Conservation (phyloP, 2,329 filamentous ascomycete species). For the Tolypocladium paradoxum region DNA sequence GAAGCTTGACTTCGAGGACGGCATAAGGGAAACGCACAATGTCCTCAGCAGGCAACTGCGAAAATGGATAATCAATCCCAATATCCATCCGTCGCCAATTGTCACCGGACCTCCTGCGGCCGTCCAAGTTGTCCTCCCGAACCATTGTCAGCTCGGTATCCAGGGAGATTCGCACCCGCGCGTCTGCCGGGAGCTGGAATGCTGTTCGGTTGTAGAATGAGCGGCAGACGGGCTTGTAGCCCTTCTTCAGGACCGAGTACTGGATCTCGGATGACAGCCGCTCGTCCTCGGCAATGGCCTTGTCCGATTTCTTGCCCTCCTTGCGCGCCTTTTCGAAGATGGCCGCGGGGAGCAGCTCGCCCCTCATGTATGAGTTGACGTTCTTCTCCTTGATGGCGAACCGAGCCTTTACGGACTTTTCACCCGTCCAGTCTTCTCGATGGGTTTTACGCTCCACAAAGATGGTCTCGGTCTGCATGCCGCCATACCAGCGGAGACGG, state of each 20-base stretch:
- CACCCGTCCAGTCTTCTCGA: constrained; percentile 96
- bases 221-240: constrained; percentile 78
- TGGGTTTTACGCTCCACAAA: constrained; percentile 98
- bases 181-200: constrained; percentile 93
- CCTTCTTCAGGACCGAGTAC: constrained; percentile 80
- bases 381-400: constrained; percentile 97
- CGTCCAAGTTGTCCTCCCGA: constrained; percentile 90
- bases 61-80: constrained; percentile 90
- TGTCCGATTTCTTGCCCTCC: constrained; percentile 86
- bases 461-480: constrained; percentile 89
- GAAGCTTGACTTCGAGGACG: constrained; percentile 91
- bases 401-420: constrained; percentile 96
- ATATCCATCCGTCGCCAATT: constrained; percentile 98
- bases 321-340: constrained; percentile 96
- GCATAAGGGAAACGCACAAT: constrained; percentile 91
- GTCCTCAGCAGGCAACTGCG: constrained; percentile 74
- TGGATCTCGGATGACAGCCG: constrained; percentile 85
- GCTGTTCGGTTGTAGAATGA: constrained; percentile 98
- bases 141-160: constrained; percentile 94
- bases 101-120: constrained; percentile 60
- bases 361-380: constrained; percentile 80
- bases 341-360: constrained; percentile 72
- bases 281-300: constrained; percentile 85
- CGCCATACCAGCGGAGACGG: constrained; percentile 92
- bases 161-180: constrained; percentile 88